Conservation (phyloP, 345 rosid genomes). For the Cardiospermum halicacabum region DNA sequence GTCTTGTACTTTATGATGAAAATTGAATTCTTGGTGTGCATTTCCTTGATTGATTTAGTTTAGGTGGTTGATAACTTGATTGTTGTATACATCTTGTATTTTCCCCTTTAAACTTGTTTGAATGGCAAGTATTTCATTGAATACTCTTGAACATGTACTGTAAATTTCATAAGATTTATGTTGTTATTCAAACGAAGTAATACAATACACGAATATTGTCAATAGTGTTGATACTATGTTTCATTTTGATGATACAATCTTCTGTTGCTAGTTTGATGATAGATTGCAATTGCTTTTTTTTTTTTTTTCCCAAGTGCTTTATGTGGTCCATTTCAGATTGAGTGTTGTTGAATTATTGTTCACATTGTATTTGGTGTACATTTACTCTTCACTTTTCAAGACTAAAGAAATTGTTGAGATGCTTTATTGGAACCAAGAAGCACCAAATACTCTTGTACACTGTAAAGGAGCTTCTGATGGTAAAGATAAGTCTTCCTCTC, state of each 20-base stretch:
- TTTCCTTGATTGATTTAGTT: not conserved
- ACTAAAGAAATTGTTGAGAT: not conserved
- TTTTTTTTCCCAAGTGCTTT: not conserved
- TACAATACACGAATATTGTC: not conserved
- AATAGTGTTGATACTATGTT: not conserved
- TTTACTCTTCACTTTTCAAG: not conserved
- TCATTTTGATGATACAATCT: not conserved
- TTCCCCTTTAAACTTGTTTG: not conserved
- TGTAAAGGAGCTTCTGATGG: not conserved
- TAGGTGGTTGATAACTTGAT: slow-evolving; percentile 6
- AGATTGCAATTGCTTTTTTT: no score
- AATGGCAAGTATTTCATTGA: not conserved
- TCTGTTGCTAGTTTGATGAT: no score
- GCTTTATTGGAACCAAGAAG: not conserved
- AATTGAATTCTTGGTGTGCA: not conserved
- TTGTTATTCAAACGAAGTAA: not conserved
- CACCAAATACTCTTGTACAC: not conserved
- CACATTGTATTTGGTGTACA: not conserved
- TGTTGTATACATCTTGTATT: not conserved
- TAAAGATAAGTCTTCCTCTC: slow-evolving; percentile 2
- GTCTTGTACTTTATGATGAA: slow-evolving; percentile 9
- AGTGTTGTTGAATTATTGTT: not conserved
- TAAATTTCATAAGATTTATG: not conserved
- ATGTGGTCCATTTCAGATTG: not conserved
- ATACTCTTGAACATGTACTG: not conserved